phyloP scores from a whole-genome alignment of 2,329 filamentous ascomycete genomes.

The Hymenoscyphus repandus region DNA sequence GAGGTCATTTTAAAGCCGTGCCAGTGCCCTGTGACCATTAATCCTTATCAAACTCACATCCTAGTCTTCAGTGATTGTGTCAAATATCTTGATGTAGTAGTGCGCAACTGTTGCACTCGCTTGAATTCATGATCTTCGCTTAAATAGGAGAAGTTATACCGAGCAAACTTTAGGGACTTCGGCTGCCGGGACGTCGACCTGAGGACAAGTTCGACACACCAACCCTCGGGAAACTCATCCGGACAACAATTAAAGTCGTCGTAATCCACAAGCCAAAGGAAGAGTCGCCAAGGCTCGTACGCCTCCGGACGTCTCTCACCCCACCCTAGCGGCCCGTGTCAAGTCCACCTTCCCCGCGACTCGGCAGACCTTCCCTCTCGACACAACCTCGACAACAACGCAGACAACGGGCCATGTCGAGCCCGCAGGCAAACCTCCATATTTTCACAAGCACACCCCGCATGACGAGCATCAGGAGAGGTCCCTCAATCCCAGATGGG shows the following conservation, averaged over 20 bases:
- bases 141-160: background rate
- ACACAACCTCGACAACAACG: background rate
- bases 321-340: background rate
- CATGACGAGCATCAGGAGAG: background rate
- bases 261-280: no score
- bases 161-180: background rate
- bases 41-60: no score
- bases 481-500: background rate
- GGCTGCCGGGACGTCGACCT: background rate
- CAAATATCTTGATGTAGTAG: no score
- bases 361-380: background rate
- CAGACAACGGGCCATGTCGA: slow-evolving; percentile 16
- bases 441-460: background rate
- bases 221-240: no score
- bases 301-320: background rate
- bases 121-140: background rate
- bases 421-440: background rate
- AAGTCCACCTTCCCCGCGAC: slow-evolving; percentile 1
- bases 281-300: no score
- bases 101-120: no score
- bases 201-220: background rate
- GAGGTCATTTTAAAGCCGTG: no score
- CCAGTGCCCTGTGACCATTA: no score
- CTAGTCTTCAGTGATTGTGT: no score
- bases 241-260: no score